phyloP scores from a whole-genome alignment of 768 basidiomycete genomes.

The Dendrothele bispora region DNA sequence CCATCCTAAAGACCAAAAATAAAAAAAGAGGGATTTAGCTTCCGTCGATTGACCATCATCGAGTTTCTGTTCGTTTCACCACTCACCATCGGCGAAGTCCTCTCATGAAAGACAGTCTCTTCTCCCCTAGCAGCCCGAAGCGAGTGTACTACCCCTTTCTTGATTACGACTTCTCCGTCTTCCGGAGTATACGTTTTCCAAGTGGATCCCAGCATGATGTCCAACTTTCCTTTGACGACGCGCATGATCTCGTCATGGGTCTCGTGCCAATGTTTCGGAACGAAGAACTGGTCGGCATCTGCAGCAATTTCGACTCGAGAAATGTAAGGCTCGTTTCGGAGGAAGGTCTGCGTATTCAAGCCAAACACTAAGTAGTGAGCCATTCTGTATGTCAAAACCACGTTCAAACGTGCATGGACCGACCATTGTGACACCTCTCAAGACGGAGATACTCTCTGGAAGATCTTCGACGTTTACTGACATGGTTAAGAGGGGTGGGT shows the following conservation, averaged over 20 bases:
- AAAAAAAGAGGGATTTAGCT: background rate
- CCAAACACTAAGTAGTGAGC: too few relatives aligned
- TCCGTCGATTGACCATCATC: background rate
- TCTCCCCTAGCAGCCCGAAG: constrained; percentile 23
- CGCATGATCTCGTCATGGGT: constrained; percentile 31
- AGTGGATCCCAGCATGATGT: constrained; percentile 22
- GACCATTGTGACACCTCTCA: background rate
- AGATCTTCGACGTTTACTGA: too few relatives aligned
- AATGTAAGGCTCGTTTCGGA: constrained; percentile 28
- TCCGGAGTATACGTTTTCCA: constrained; percentile 24
- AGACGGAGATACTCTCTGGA: background rate
- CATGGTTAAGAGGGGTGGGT: too few relatives aligned
- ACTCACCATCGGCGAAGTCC: background rate
- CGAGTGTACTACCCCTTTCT: constrained; percentile 27
- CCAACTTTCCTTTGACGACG: constrained; percentile 27
- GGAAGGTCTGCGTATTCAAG: constrained; percentile 35
- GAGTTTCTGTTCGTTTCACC: background rate
- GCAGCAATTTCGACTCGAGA: constrained; percentile 21
- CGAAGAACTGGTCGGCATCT: constrained; percentile 24
- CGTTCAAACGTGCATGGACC: too few relatives aligned
- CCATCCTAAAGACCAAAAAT: too few relatives aligned
- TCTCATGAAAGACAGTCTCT: constrained; percentile 17
- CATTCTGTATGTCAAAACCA: too few relatives aligned
- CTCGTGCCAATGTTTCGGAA: constrained; percentile 35
- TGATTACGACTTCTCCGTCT: constrained; percentile 30